Conservation (phyloP, 768 basidiomycete genomes). For the Lentinula sp. region DNA sequence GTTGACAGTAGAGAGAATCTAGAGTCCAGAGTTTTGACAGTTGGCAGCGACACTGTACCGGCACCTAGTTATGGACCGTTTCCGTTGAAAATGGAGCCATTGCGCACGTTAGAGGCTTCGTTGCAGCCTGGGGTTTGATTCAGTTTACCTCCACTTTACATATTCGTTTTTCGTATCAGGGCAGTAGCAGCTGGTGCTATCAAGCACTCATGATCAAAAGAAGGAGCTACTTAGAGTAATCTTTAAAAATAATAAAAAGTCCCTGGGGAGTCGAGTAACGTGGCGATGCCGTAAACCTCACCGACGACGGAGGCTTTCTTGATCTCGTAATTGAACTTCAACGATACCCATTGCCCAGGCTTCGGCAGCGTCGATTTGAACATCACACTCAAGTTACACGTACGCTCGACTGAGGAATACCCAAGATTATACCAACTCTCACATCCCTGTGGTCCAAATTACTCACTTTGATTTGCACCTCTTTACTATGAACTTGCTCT, state of each 20-base stretch:
- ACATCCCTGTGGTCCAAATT: neutral
- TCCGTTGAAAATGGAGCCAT: neutral
- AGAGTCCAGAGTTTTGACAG: neutral
- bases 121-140: neutral
- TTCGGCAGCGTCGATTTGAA: neutral
- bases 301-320: neutral
- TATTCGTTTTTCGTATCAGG: no score
- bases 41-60: neutral
- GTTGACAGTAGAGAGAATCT: neutral
- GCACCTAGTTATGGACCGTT: neutral
- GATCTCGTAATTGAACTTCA: neutral
- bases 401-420: neutral
- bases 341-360: neutral
- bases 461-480: neutral
- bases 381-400: neutral
- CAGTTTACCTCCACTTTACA: neutral
- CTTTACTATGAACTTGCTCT: neutral
- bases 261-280: neutral
- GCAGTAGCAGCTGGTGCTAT: no score
- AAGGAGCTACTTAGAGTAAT: no score
- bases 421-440: neutral
- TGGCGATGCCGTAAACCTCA: neutral
- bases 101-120: neutral
- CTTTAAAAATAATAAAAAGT: no score
- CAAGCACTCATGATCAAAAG: no score